A percentile compares a stretch with the other conserved stretches of the same genome.
phyloP scores from a whole-genome alignment of 2,329 filamentous ascomycete genomes.

The Penicillium sp. region DNA sequence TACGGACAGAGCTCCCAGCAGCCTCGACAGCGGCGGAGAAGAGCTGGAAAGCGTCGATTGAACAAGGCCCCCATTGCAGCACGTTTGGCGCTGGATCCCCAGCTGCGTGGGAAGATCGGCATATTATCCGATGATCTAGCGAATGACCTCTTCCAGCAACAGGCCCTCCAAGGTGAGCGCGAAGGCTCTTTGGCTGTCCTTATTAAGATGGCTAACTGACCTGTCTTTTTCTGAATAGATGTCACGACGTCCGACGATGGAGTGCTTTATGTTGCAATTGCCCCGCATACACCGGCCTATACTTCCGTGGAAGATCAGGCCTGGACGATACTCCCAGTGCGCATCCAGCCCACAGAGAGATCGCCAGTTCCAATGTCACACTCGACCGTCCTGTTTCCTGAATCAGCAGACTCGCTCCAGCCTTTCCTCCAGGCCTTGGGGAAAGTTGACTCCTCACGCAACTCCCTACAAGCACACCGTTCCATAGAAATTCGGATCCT shows the following conservation, averaged over 20 bases:
- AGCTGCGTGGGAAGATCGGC: slow-evolving; percentile 79
- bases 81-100: slow-evolving; percentile 78
- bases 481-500: slow-evolving; percentile 81
- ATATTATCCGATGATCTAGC: slow-evolving; percentile 85
- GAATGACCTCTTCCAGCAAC: slow-evolving; percentile 69
- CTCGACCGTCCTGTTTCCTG: slow-evolving; percentile 73
- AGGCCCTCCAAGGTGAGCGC: slow-evolving; percentile 51
- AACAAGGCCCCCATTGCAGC: slow-evolving; percentile 71
- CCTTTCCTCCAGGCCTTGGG: slow-evolving; percentile 73
- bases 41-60: slow-evolving; percentile 44
- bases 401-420: slow-evolving; percentile 73
- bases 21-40: slow-evolving; percentile 53
- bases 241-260: slow-evolving; percentile 27
- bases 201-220: slow-evolving; percentile 6
- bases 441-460: slow-evolving; percentile 70
- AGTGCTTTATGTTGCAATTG: slow-evolving; percentile 46
- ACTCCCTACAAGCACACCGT: slow-evolving; percentile 68
- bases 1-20: slow-evolving; percentile 41
- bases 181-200: not conserved
- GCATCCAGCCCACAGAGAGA: slow-evolving; percentile 46
- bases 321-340: slow-evolving; percentile 84
- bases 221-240: slow-evolving; percentile 8
- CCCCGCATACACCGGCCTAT: slow-evolving; percentile 45
- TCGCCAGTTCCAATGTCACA: slow-evolving; percentile 62
- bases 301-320: slow-evolving; percentile 57